Percentiles rank a stretch among this genome's conserved stretches.
These are phyloP conservation scores for Suhomyces vadensis DNA, from an alignment of 805 yeast species.

Conservation along the genomic window DNA sequence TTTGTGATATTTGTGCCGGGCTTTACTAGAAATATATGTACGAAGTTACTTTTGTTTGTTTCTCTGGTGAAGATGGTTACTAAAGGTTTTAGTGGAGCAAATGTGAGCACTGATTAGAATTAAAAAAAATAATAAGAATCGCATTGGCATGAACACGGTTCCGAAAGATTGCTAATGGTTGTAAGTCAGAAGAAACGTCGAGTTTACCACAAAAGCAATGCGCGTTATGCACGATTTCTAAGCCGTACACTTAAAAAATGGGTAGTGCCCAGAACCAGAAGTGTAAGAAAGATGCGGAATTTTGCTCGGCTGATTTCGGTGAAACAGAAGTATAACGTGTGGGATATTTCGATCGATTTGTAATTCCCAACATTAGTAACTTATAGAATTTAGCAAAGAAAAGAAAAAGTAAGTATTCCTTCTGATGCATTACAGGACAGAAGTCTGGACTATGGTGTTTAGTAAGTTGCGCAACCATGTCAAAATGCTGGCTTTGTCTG, in stretches of 20 bases:
- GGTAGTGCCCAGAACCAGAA: neutral
- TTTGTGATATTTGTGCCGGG: neutral
- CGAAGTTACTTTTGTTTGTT: neutral
- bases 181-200: slow-evolving; percentile 1
- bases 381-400: no score
- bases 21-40: neutral
- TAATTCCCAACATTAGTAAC: no score
- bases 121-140: neutral
- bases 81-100: neutral
- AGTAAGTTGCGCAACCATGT: neutral
- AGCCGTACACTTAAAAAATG: neutral
- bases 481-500: slow-evolving; percentile 1
- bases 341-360: no score
- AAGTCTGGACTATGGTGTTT: no score
- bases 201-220: slow-evolving; percentile 2
- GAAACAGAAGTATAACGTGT: neutral
- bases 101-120: slow-evolving; percentile 1
- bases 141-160: slow-evolving; percentile 1
- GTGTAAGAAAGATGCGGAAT: neutral
- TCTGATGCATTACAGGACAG: no score
- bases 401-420: no score
- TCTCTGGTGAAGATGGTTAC: slow-evolving; percentile 1
- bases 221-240: neutral
- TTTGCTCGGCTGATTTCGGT: neutral
- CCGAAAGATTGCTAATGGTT: slow-evolving; percentile 3